Evolutionary conservation across 306 rosid genomes (phyloP).

Genomic region (Lupinus albus): DNA sequence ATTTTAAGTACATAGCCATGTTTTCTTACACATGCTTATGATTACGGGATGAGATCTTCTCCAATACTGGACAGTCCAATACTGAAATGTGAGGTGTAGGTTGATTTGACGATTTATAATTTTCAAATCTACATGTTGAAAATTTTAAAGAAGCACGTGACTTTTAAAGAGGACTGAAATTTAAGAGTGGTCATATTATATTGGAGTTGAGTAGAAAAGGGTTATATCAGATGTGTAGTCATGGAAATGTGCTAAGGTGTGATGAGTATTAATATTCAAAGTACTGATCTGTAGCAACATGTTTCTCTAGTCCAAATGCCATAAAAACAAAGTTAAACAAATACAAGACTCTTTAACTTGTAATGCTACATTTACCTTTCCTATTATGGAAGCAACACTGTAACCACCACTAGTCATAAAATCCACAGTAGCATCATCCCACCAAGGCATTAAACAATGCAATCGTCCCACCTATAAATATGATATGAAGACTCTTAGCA

Average conservation of each 20-base stretch:
- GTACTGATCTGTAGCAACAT: constrained; percentile 18
- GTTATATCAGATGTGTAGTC: constrained; percentile 1
- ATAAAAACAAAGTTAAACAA: constrained; percentile 15
- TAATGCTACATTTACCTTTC: constrained; percentile 52
- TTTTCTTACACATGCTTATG: too few relatives aligned
- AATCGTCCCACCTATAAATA: constrained; percentile 70
- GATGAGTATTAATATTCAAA: constrained; percentile 30
- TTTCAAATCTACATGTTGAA: too few relatives aligned
- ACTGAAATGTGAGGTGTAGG: too few relatives aligned
- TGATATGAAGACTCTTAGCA: constrained; percentile 31
- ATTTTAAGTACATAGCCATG: too few relatives aligned
- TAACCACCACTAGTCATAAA: constrained; percentile 91
- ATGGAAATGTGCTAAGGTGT: not conserved
- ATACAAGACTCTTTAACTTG: constrained; percentile 14
- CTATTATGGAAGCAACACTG: constrained; percentile 58
- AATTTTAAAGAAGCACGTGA: not conserved
- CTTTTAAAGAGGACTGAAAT: not conserved
- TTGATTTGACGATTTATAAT: too few relatives aligned
- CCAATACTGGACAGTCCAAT: too few relatives aligned
- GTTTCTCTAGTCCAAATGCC: constrained; percentile 21
- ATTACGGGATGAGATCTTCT: too few relatives aligned
- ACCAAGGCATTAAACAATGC: constrained; percentile 87
- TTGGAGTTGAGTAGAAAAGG: not conserved
- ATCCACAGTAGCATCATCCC: constrained; percentile 83
- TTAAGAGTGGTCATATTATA: not conserved